These are phyloP conservation scores for Metroxylon sagu DNA, from an alignment of 176 grass and related monocot species.

Conservation along the genomic window DNA sequence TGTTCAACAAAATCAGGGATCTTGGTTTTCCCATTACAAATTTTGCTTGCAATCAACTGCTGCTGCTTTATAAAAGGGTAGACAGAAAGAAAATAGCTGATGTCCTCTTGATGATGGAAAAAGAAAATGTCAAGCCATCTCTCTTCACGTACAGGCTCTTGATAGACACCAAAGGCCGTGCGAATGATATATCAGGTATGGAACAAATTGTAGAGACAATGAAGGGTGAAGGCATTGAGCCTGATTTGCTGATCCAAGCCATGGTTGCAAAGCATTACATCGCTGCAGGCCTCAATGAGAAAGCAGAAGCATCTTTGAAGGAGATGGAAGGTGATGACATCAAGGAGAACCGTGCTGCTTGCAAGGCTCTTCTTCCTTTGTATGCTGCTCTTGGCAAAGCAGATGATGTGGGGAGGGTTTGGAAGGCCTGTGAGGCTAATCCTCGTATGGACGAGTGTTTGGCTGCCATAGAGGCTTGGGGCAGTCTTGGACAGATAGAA, in stretches of 20 bases:
- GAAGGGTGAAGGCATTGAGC: slow-evolving; percentile 39
- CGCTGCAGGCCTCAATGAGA: slow-evolving; percentile 39
- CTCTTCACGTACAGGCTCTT: slow-evolving; percentile 70
- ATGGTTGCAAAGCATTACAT: slow-evolving; percentile 58
- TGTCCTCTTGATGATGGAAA: slow-evolving; percentile 66
- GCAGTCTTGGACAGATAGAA: slow-evolving; percentile 39
- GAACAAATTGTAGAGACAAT: slow-evolving; percentile 51
- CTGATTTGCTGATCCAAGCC: slow-evolving; percentile 33
- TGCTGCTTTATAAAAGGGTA: slow-evolving; percentile 62
- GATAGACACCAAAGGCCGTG: slow-evolving; percentile 36
- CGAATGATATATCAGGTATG: slow-evolving; percentile 51
- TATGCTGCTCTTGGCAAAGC: slow-evolving; percentile 48
- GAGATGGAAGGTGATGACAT: slow-evolving; percentile 55
- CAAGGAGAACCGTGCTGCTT: slow-evolving; percentile 38
- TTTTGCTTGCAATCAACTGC: slow-evolving; percentile 64
- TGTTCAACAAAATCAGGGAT: slow-evolving; percentile 69
- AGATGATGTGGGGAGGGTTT: slow-evolving; percentile 52
- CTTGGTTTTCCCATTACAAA: slow-evolving; percentile 30
- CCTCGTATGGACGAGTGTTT: slow-evolving; percentile 26
- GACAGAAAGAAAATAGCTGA: slow-evolving; percentile 67
- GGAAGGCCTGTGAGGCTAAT: slow-evolving; percentile 45
- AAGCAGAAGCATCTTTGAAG: slow-evolving; percentile 47
- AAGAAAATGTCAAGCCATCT: slow-evolving; percentile 52
- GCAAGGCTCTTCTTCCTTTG: slow-evolving; percentile 38
- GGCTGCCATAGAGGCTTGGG: slow-evolving; percentile 57